phyloP scores from a whole-genome alignment of 2,329 filamentous ascomycete species.

The Phyllosticta citribraziliensis region DNA sequence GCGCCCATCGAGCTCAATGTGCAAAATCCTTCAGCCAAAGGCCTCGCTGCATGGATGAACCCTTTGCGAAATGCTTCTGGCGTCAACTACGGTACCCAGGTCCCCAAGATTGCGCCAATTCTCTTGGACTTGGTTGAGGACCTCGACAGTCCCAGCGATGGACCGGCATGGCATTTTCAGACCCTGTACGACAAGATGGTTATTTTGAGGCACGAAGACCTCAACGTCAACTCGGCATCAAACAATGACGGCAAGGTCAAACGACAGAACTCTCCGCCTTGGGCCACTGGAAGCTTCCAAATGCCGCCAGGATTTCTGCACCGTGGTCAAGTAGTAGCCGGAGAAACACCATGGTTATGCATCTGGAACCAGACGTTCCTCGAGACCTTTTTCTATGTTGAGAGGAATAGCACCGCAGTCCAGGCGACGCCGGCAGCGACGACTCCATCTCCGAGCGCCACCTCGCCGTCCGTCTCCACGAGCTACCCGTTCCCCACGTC shows the following conservation, averaged over 20 bases:
- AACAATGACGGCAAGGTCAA: background rate
- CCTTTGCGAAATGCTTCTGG: slow-evolving; percentile 25
- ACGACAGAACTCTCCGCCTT: background rate
- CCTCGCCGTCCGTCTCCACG: slow-evolving; percentile 14
- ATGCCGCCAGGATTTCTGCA: slow-evolving; percentile 17
- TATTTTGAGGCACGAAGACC: slow-evolving; percentile 36
- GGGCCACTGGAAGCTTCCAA: background rate
- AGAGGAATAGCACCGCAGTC: slow-evolving; percentile 38
- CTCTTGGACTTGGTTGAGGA: slow-evolving; percentile 48
- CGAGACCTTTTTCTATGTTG: slow-evolving; percentile 57
- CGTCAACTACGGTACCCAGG: slow-evolving; percentile 53
- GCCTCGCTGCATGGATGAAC: slow-evolving; percentile 15
- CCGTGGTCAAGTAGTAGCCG: slow-evolving; percentile 38
- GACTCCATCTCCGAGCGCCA: slow-evolving; percentile 6
- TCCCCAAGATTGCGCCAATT: slow-evolving; percentile 41
- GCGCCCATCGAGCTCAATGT: slow-evolving; percentile 3
- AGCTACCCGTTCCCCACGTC: slow-evolving; percentile 11
- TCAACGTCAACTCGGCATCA: slow-evolving; percentile 12
- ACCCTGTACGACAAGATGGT: slow-evolving; percentile 55
- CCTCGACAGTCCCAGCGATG: slow-evolving; percentile 44
- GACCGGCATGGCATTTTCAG: slow-evolving; percentile 56
- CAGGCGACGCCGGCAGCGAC: slow-evolving; percentile 16
- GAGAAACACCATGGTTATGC: slow-evolving; percentile 59
- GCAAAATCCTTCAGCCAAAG: background rate
- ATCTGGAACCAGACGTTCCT: slow-evolving; percentile 59